These are phyloP conservation scores for Penicillium ochrochloron DNA, from an alignment of 495 filamentous ascomycete species.

Conservation along the genomic window DNA sequence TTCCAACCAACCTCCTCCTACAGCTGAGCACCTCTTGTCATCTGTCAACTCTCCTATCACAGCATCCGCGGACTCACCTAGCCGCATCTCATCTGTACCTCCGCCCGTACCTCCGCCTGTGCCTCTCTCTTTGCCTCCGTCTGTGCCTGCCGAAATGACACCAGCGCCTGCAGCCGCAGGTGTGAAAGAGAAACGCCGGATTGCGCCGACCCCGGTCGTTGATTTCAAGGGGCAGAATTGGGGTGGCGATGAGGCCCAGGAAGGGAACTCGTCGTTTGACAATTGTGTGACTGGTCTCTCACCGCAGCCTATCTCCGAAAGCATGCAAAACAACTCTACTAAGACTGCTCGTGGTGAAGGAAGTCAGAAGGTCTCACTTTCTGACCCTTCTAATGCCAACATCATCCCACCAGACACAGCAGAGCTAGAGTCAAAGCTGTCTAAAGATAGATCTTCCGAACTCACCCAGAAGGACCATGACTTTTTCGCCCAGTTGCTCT, in stretches of 20 bases:
- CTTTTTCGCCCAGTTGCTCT: conserved; percentile 33
- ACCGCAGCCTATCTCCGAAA: background rate
- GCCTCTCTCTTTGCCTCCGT: too few relatives aligned
- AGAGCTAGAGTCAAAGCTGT: background rate
- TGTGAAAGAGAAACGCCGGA: conserved; percentile 3
- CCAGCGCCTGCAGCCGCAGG: background rate
- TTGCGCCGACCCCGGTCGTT: background rate
- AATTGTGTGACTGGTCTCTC: background rate
- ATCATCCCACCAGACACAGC: background rate
- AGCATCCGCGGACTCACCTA: background rate
- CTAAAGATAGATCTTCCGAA: background rate
- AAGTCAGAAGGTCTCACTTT: background rate
- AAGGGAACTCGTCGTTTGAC: background rate
- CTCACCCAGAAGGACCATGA: background rate
- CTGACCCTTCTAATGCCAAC: background rate
- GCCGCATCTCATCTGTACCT: background rate
- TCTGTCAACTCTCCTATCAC: background rate
- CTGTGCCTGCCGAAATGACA: background rate
- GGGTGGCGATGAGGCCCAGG: background rate
- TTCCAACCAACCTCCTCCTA: background rate
- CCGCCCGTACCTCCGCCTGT: too few relatives aligned
- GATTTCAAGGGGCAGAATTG: background rate
- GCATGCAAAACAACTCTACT: background rate
- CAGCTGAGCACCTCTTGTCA: background rate
- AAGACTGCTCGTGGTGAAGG: background rate